phyloP scores from a whole-genome alignment of 441 rosid species.

The Syzygium syzygioides region DNA sequence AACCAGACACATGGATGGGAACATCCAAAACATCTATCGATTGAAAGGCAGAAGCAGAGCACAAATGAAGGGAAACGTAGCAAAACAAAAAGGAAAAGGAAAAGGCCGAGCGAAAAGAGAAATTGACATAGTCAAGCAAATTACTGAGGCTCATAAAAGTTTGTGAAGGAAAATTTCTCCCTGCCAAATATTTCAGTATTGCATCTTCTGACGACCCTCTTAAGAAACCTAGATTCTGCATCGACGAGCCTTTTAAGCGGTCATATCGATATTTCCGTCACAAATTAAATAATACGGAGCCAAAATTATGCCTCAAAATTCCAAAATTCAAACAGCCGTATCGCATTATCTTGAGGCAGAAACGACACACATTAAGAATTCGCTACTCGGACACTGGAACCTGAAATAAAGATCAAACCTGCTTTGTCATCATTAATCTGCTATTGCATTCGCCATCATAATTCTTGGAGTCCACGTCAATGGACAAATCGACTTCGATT shows the following conservation, averaged over 20 bases:
- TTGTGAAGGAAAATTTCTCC: background rate
- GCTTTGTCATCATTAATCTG: constrained; percentile 39
- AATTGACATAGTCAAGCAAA: background rate
- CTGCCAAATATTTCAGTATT: background rate
- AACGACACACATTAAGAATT: background rate
- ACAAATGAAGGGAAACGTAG: background rate
- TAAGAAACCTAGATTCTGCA: background rate
- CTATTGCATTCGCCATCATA: constrained; percentile 35
- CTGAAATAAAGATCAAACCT: constrained; percentile 32
- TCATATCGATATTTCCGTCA: background rate
- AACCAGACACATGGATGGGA: background rate
- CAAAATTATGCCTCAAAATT: background rate
- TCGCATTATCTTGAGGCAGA: background rate
- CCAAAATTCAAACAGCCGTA: background rate
- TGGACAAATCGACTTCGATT: constrained; percentile 68
- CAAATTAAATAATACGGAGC: background rate
- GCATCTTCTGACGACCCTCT: background rate
- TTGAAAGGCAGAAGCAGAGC: background rate
- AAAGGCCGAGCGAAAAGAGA: background rate
- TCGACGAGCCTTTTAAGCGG: background rate
- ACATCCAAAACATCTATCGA: background rate
- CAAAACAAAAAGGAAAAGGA: background rate
- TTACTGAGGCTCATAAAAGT: background rate
- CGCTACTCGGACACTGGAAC: background rate
- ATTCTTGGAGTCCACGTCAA: constrained; percentile 46